Conservation (phyloP, 2,329 filamentous ascomycete genomes). For the Colletotrichum sojae region DNA sequence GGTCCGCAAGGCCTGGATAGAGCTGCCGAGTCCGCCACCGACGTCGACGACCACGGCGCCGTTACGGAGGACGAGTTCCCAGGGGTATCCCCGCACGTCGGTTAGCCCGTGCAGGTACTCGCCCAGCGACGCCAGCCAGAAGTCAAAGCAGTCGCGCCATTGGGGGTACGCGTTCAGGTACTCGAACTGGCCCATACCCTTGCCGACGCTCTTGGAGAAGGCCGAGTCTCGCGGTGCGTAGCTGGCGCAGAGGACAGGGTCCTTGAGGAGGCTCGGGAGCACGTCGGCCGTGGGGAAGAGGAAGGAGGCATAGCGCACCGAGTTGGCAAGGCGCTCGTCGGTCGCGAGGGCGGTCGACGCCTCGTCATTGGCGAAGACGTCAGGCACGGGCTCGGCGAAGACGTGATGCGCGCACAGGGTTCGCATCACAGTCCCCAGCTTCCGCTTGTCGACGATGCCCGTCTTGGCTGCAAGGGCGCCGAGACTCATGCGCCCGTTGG, state of each 20-base stretch:
- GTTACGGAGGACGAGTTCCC: conserved; percentile 19
- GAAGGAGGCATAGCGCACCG: conserved; percentile 33
- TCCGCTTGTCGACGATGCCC: conserved; percentile 25
- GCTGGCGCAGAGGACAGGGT: conserved; percentile 28
- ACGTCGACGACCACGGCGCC: conserved; percentile 31
- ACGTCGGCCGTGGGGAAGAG: conserved; percentile 32
- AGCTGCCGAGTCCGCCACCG: conserved; percentile 35
- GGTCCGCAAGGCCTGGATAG: conserved; percentile 24
- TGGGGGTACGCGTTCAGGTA: conserved; percentile 32
- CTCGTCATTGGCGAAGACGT: conserved; percentile 33
- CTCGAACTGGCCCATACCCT: conserved; percentile 35
- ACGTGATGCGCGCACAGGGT: conserved; percentile 33
- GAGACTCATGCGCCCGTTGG: conserved; percentile 18
- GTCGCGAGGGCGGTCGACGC: conserved; percentile 30
- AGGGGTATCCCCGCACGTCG: conserved; percentile 33
- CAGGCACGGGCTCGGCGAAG: conserved; percentile 26
- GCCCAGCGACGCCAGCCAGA: conserved; percentile 24
- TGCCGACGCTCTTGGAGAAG: conserved; percentile 28
- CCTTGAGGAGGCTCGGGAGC: conserved; percentile 21
- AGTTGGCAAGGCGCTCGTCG: conserved; percentile 23
- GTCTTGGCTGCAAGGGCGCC: conserved; percentile 26
- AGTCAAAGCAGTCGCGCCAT: conserved; percentile 31
- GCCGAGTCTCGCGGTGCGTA: conserved; percentile 28
- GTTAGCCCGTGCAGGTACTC: conserved; percentile 32
- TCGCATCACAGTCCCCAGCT: conserved; percentile 37